Evolutionary conservation across 441 rosid genomes (phyloP), one percentile per base, ranked within the genome.

Genomic region (Euphorbia celastroides): DNA sequence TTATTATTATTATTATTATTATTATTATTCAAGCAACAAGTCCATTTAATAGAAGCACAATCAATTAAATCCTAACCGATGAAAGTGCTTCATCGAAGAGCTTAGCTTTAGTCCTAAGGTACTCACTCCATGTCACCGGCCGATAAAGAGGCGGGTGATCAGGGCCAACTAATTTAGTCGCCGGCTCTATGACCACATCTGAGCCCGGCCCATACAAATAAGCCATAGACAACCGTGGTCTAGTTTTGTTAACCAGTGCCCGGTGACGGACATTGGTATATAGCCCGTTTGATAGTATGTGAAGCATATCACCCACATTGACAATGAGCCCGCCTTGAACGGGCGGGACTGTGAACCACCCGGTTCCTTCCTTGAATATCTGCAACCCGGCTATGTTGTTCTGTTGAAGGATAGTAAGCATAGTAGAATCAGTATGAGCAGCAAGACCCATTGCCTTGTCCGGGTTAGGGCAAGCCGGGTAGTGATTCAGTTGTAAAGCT

Each of bases 381-480:
- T 88, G 97, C 77, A 93, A 75, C 38, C 96, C 98, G 41, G 84
- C 81, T 0, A 86, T 86, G 74, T 44, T 80, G 79, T 76, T 88
- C 64, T 93, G 98, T 78, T 81, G 71, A 16, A 93, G 85, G 62
- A 90, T 81, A 46, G 98, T 90, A 73, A 93, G 70, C 30, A 90
- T 80, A n/a, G 97, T 83, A 0, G 97, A 90, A 79, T 93, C 98
- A 0, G 96, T 88, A 79, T 90, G 98, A 5, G 94, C 84, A 0
- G 92, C 88, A 0, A 93, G 86, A 70, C 97, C 98, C 98, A 93
- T 90, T 58, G 98, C 93, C 42, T 75, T 74, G 64, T 87, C 94
- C 14, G 97, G 97, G 34, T 90, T 90, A 0, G 97, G 97, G 69
- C 97, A 93, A 62, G 82, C 81, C 27, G 98, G 98, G 74, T 93